A percentile compares a stretch with the other conserved stretches of the same genome.
phyloP scores from a whole-genome alignment of 2,329 filamentous ascomycete species.

The Alternaria postmessia region DNA sequence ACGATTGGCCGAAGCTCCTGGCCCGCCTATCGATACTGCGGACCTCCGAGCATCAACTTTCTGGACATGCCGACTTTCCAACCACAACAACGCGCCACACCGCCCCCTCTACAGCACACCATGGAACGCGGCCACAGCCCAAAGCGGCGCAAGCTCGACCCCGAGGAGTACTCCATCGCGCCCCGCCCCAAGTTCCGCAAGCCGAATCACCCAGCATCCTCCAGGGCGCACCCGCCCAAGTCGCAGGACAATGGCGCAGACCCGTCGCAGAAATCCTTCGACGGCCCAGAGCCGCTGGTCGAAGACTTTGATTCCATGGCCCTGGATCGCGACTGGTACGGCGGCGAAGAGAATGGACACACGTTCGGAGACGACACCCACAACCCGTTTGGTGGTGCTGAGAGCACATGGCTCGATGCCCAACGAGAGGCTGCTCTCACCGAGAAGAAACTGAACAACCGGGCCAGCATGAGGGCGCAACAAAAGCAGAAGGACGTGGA shows the following conservation, averaged over 20 bases:
- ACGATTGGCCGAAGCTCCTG: conserved; percentile 29
- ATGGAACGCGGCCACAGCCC: conserved; percentile 61
- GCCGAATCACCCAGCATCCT: conserved; percentile 46
- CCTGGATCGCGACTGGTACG: conserved; percentile 92
- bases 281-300: conserved; percentile 68
- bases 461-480: conserved; percentile 75
- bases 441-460: conserved; percentile 80
- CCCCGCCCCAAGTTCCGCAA: conserved; percentile 56
- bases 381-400: conserved; percentile 85
- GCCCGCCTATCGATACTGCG: conserved; percentile 35
- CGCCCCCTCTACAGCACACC: neutral
- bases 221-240: conserved; percentile 48
- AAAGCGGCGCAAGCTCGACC: conserved; percentile 72
- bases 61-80: neutral
- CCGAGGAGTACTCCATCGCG: conserved; percentile 66
- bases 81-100: neutral
- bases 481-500: conserved; percentile 95
- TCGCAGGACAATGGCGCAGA: conserved; percentile 40
- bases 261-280: conserved; percentile 65
- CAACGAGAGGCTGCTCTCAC: conserved; percentile 75
- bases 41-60: conserved; percentile 28
- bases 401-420: conserved; percentile 76
- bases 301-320: conserved; percentile 75
- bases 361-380: conserved; percentile 91
- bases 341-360: conserved; percentile 83